phyloP scores from a whole-genome alignment of 164 flowering plant species.

The Chloranthus sessilifolius region DNA sequence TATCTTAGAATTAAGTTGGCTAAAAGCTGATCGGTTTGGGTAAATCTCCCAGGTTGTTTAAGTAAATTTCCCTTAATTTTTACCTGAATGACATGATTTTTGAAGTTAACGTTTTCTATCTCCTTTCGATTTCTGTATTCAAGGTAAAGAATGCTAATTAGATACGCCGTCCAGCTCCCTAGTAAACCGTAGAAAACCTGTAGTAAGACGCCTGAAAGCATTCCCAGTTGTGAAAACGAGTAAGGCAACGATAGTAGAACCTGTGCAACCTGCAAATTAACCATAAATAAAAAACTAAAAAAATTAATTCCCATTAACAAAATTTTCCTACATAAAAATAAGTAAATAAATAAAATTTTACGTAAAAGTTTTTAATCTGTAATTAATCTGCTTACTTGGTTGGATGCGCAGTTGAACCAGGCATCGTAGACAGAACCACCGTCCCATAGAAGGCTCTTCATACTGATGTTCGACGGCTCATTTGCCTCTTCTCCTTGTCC shows the following conservation, averaged over 20 bases:
- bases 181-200: constrained; percentile 71
- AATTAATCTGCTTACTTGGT: constrained; percentile 43
- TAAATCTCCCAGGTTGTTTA: too few species aligned
- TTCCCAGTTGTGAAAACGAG: constrained; percentile 82
- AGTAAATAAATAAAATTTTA: too few species aligned
- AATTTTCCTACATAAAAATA: too few species aligned
- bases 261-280: constrained; percentile 55
- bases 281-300: background rate
- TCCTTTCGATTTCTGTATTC: constrained; percentile 76
- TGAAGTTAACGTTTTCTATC: constrained; percentile 69
- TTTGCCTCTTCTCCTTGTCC: constrained; percentile 27
- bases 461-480: constrained; percentile 32
- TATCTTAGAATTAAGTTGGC: too few species aligned
- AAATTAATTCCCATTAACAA: too few species aligned
- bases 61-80: too few species aligned
- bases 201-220: constrained; percentile 63
- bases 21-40: too few species aligned
- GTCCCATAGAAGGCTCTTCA: constrained; percentile 72
- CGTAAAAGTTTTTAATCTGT: too few species aligned
- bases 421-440: constrained; percentile 92
- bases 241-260: constrained; percentile 72
- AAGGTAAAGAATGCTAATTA: constrained; percentile 74
- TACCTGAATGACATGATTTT: constrained; percentile 93
- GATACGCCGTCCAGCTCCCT: constrained; percentile 96
- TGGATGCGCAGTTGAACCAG: constrained; percentile 91